A percentile compares a stretch with the other conserved stretches of the same genome.
Evolutionary conservation across 352 stramenopile species (phyloP).

Genomic region (Phytophthora brassicae): DNA sequence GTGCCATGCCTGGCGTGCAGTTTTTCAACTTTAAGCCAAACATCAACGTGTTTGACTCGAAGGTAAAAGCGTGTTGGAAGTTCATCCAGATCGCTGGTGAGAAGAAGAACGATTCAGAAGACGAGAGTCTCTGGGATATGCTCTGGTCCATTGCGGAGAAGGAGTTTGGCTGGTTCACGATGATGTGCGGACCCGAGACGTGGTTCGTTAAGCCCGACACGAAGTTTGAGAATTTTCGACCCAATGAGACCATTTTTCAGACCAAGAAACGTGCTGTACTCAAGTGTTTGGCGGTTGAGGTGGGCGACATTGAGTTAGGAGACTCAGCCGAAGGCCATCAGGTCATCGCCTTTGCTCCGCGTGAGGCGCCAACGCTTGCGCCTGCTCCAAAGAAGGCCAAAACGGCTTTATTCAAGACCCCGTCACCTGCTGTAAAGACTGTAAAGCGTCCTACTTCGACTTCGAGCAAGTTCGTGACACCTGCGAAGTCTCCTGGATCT

Average conservation of each 20-base stretch:
- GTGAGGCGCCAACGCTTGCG: constrained; percentile 11
- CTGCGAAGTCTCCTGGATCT: constrained; percentile 26
- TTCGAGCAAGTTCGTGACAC: constrained; percentile 28
- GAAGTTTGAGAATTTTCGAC: constrained; percentile 64
- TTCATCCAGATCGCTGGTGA: constrained; percentile 49
- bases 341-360: constrained; percentile 52
- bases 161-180: constrained; percentile 74
- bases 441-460: constrained; percentile 25
- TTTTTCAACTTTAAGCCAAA: constrained; percentile 86
- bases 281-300: constrained; percentile 55
- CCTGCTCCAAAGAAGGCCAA: constrained; percentile 31
- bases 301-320: constrained; percentile 58
- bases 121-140: constrained; percentile 54
- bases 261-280: constrained; percentile 71
- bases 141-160: constrained; percentile 65
- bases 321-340: constrained; percentile 70
- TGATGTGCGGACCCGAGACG: constrained; percentile 66
- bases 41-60: constrained; percentile 82
- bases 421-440: constrained; percentile 42
- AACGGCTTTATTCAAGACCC: constrained; percentile 39
- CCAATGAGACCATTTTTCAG: constrained; percentile 85
- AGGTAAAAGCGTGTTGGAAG: constrained; percentile 81
- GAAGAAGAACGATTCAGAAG: constrained; percentile 30
- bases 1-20: constrained; percentile 72
- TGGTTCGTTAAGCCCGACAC: constrained; percentile 78